phyloP scores from a whole-genome alignment of 2,329 filamentous ascomycete genomes.

The Epichloe hybrida region DNA sequence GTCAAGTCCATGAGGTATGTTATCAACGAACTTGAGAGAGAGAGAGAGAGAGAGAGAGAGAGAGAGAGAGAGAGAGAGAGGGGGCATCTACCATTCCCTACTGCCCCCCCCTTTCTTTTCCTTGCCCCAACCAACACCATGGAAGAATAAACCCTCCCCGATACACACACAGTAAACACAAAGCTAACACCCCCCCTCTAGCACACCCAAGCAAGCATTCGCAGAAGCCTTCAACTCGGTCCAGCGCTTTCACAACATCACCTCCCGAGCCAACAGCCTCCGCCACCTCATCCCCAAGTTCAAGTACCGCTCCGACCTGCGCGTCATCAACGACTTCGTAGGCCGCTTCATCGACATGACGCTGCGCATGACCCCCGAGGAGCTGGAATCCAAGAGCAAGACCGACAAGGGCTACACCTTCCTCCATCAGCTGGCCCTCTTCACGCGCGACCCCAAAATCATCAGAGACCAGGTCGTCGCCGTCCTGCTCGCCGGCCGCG shows the following conservation, averaged over 20 bases:
- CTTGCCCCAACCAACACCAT: too few species aligned
- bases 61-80: too few species aligned
- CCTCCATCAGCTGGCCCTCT: conserved; percentile 68
- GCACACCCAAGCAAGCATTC: conserved; percentile 43
- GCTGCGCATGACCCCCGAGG: conserved; percentile 43
- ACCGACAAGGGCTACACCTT: conserved; percentile 67
- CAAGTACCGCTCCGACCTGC: conserved; percentile 49
- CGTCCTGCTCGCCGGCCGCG: conserved; percentile 70
- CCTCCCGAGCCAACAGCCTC: conserved; percentile 21
- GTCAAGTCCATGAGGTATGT: conserved; percentile 46
- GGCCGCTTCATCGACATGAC: conserved; percentile 56
- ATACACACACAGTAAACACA: neutral
- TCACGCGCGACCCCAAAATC: conserved; percentile 54
- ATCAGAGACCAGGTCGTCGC: conserved; percentile 77
- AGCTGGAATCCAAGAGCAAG: conserved; percentile 54
- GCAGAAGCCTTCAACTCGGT: conserved; percentile 57
- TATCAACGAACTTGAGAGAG: conserved; percentile 1
- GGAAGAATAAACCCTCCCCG: too few species aligned
- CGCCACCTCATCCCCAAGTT: conserved; percentile 43
- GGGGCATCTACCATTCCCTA: too few species aligned
- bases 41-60: too few species aligned
- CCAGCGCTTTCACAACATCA: conserved; percentile 53
- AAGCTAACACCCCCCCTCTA: neutral
- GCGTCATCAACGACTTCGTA: conserved; percentile 65
- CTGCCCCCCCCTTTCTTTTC: too few species aligned